A percentile compares a stretch with the other conserved stretches of the same genome.
phyloP scores from a whole-genome alignment of 2,329 filamentous ascomycete genomes.

The Remersonia thermophila region DNA sequence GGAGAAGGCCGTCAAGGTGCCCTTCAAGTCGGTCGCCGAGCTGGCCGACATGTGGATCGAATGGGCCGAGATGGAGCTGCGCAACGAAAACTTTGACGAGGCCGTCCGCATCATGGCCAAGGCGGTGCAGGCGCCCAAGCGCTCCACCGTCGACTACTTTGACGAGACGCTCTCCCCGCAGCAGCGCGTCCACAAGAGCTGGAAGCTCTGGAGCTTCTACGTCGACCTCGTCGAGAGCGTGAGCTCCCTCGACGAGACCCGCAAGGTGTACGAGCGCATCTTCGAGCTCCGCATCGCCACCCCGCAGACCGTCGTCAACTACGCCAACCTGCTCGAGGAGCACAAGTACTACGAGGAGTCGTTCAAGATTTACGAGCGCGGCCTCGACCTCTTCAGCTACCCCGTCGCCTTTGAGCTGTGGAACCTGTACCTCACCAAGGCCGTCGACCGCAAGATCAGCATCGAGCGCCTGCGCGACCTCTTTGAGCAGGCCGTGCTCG shows the following conservation, averaged over 20 bases:
- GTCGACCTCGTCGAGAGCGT: conserved; percentile 96
- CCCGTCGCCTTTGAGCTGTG: conserved; percentile 96
- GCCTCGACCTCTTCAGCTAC: conserved; percentile 95
- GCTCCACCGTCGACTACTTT: conserved; percentile 98
- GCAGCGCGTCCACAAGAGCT: conserved; percentile 95
- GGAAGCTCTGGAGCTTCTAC: conserved; percentile 99
- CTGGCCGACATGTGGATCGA: conserved; percentile 98
- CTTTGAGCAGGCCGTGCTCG: conserved; percentile 93
- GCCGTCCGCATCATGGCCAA: conserved; percentile 95
- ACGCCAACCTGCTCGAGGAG: conserved; percentile 88
- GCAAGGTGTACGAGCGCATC: conserved; percentile 89
- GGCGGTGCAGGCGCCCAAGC: conserved; percentile 89
- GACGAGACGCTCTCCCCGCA: conserved; percentile 89
- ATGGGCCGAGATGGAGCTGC: conserved; percentile 96
- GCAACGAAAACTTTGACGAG: conserved; percentile 89
- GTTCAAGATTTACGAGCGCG: conserved; percentile 95
- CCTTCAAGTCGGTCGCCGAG: conserved; percentile 94
- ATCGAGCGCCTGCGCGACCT: conserved; percentile 90
- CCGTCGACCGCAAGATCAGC: conserved; percentile 87
- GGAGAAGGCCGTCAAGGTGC: conserved; percentile 95
- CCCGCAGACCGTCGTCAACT: conserved; percentile 96
- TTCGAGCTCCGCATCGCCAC: conserved; percentile 97
- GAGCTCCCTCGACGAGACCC: conserved; percentile 78
- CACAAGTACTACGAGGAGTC: conserved; percentile 92
- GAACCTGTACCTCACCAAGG: conserved; percentile 97